phyloP scores from a whole-genome alignment of 1,139 yeast genomes.

The Saccharomyces hybrid region DNA sequence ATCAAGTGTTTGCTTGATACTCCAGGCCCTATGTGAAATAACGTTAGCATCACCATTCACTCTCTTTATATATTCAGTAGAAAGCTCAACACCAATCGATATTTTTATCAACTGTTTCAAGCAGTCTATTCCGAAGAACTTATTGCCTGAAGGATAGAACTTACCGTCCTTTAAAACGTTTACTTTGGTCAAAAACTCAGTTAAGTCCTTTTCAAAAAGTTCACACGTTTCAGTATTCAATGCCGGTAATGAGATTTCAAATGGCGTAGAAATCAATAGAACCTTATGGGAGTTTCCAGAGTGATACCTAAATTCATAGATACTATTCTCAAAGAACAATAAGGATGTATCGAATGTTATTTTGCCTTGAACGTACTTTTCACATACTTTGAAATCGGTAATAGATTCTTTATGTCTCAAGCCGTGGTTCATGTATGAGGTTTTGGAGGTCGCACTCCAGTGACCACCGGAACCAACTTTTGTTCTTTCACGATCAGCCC shows the following conservation, averaged over 20 bases:
- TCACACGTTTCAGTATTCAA: conserved; percentile 36
- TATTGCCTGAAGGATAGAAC: conserved; percentile 18
- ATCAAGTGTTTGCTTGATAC: conserved; percentile 32
- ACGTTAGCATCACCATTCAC: conserved; percentile 30
- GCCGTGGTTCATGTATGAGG: conserved; percentile 21
- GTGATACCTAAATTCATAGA: conserved; percentile 73
- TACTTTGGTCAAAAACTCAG: conserved; percentile 20
- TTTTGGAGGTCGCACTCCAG: conserved; percentile 51
- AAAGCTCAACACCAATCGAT: conserved; percentile 32
- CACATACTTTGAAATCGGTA: conserved; percentile 25
- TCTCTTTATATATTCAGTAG: conserved; percentile 30
- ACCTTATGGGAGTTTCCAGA: conserved; percentile 66
- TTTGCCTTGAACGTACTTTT: conserved; percentile 39
- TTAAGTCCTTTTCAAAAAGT: conserved; percentile 15
- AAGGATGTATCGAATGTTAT: conserved; percentile 45
- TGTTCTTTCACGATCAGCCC: conserved; percentile 53
- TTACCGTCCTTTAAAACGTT: conserved; percentile 15
- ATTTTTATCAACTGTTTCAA: conserved; percentile 26
- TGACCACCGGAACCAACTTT: conserved; percentile 59
- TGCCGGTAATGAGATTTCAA: conserved; percentile 47
- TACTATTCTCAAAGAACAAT: conserved; percentile 63
- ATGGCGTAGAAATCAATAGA: conserved; percentile 59
- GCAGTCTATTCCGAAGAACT: conserved; percentile 19
- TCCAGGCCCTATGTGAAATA: conserved; percentile 29
- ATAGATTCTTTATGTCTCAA: conserved; percentile 16